Evolutionary conservation across 441 rosid genomes (phyloP).

Genomic region (Croton setiger): DNA sequence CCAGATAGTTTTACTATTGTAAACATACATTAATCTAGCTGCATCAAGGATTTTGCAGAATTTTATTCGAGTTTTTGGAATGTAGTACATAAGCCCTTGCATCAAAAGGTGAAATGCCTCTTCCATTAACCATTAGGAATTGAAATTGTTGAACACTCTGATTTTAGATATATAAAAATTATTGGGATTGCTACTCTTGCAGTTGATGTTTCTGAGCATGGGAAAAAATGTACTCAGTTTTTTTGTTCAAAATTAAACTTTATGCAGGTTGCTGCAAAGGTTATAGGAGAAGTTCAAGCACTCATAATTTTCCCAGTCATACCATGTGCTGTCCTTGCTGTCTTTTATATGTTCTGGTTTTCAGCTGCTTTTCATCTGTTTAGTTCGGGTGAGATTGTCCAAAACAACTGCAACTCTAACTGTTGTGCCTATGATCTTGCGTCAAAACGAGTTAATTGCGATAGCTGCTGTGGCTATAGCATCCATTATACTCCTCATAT

Average conservation of each 20-base stretch:
- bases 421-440: slow-evolving; percentile 91
- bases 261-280: slow-evolving; percentile 96
- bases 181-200: background rate
- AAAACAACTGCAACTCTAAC: slow-evolving; percentile 73
- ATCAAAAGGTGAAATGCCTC: background rate
- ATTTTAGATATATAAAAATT: background rate
- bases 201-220: background rate
- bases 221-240: background rate
- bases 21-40: background rate
- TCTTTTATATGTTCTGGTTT: slow-evolving; percentile 95
- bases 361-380: slow-evolving; percentile 87
- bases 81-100: background rate
- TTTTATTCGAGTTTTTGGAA: background rate
- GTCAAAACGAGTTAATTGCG: slow-evolving; percentile 75
- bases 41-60: background rate
- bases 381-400: slow-evolving; percentile 86
- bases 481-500: slow-evolving; percentile 92
- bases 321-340: slow-evolving; percentile 69
- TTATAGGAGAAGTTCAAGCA: slow-evolving; percentile 95
- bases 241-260: slow-evolving; percentile 4
- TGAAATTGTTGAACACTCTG: background rate
- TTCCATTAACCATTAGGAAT: slow-evolving; percentile 2
- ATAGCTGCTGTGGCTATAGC: slow-evolving; percentile 85
- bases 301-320: slow-evolving; percentile 83
- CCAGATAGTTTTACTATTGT: background rate